phyloP scores from a whole-genome alignment of 345 rosid species.

The Gossypium mustelinum region DNA sequence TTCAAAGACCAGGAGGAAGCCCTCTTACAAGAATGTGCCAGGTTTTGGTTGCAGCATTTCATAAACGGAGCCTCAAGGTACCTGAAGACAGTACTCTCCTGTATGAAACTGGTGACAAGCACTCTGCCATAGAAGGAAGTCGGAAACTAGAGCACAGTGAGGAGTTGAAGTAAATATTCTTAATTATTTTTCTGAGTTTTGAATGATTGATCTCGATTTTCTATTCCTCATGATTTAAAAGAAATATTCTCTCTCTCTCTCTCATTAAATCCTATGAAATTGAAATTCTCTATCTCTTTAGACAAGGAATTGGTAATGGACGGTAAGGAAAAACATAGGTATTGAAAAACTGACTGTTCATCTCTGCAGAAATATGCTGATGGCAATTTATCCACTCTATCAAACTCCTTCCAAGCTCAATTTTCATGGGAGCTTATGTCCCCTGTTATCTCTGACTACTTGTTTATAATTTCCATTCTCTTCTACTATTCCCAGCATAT shows the following conservation, averaged over 20 bases:
- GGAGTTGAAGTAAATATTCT: constrained; percentile 46
- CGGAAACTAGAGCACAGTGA: constrained; percentile 70
- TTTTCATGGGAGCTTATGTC: neutral
- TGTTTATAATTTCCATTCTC: neutral
- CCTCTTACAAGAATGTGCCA: constrained; percentile 80
- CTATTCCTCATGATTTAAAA: neutral
- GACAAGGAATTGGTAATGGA: neutral
- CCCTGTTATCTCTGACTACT: neutral
- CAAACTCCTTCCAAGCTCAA: neutral
- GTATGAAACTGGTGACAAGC: constrained; percentile 65
- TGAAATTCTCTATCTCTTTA: neutral
- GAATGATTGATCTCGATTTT: neutral
- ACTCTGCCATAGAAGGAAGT: constrained; percentile 69
- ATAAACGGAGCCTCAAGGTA: constrained; percentile 47
- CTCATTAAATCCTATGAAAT: neutral
- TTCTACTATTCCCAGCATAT: neutral
- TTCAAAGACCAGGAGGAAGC: constrained; percentile 92
- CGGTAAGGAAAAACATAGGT: neutral
- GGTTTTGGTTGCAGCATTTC: constrained; percentile 76
- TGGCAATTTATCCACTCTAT: neutral
- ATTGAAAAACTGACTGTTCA: neutral
- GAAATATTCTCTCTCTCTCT: neutral
- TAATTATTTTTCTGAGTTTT: constrained; percentile 4
- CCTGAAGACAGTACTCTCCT: constrained; percentile 61
- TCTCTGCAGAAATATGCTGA: neutral